phyloP scores from a whole-genome alignment of 768 basidiomycete species.

The Serendipita sp. region DNA sequence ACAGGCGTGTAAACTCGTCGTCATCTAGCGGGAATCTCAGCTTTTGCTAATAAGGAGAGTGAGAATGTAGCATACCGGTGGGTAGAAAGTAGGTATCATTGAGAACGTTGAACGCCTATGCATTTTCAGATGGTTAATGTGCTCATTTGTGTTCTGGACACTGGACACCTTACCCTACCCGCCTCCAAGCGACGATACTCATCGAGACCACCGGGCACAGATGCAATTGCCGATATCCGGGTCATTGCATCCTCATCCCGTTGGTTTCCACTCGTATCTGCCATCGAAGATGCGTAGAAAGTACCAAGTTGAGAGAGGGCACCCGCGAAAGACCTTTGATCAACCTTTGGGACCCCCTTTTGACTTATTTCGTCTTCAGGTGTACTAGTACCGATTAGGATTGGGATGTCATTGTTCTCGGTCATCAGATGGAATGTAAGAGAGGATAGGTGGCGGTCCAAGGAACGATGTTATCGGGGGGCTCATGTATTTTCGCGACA shows the following conservation, averaged over 20 bases:
- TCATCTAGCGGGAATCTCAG: not conserved
- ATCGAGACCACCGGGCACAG: not conserved
- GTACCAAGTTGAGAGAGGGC: not conserved
- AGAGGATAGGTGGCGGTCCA: no score
- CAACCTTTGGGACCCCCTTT: not conserved
- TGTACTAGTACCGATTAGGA: not conserved
- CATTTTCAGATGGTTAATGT: not conserved
- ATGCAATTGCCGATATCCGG: not conserved
- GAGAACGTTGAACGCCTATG: not conserved
- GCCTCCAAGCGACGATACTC: not conserved
- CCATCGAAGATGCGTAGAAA: not conserved
- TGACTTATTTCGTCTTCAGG: not conserved
- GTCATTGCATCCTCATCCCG: not conserved
- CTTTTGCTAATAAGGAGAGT: not conserved
- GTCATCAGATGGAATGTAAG: no score
- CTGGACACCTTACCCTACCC: not conserved
- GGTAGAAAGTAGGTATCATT: constrained; percentile 2
- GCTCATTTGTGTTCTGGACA: no score
- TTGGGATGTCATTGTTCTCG: no score
- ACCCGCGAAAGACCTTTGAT: not conserved
- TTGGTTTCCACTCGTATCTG: not conserved
- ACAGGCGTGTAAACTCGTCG: not conserved
- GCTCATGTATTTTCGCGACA: no score
- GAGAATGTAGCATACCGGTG: not conserved
- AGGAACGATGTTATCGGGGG: no score